Conservation (phyloP, 2,329 filamentous ascomycete genomes). For the Trichoderma oligosporum region DNA sequence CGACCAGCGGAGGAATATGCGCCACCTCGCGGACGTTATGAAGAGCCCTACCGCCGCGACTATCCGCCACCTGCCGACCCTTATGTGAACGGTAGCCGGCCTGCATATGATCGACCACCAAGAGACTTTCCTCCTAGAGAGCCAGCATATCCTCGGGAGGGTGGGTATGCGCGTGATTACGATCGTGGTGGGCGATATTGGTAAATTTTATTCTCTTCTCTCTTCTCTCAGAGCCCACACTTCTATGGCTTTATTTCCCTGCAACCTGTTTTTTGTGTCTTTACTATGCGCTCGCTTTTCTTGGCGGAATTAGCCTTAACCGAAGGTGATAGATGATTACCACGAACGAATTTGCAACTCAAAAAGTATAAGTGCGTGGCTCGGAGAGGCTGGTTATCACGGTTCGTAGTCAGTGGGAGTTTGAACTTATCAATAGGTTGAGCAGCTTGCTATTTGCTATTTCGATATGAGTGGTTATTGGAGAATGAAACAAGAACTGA, state of each 20-base stretch:
- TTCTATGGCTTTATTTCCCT: neutral
- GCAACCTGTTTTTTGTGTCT: neutral
- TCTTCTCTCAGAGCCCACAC: neutral
- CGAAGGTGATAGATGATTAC: conserved; percentile 34
- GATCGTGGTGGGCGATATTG: conserved; percentile 50
- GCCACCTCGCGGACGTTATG: conserved; percentile 65
- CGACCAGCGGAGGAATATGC: conserved; percentile 75
- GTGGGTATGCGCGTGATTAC: conserved; percentile 48
- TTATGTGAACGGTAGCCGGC: conserved; percentile 54
- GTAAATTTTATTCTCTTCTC: conserved; percentile 37
- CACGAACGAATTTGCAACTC: conserved; percentile 11
- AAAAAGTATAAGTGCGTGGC: conserved; percentile 1
- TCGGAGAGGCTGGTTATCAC: neutral
- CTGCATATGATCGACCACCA: conserved; percentile 52
- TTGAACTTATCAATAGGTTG: conserved; percentile 1
- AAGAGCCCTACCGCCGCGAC: conserved; percentile 72
- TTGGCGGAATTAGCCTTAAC: conserved; percentile 36
- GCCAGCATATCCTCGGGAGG: conserved; percentile 39
- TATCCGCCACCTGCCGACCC: conserved; percentile 63
- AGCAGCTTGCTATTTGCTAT: conserved; percentile 16
- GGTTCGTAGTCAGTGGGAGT: conserved; percentile 6
- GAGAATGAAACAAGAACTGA: neutral
- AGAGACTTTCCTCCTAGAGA: conserved; percentile 49
- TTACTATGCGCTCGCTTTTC: conserved; percentile 14
- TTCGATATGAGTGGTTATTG: conserved; percentile 10